Evolutionary conservation across 345 rosid species (phyloP), one percentile per base, ranked within the genome.

Genomic region (Diplotaxis tenuifolia): DNA sequence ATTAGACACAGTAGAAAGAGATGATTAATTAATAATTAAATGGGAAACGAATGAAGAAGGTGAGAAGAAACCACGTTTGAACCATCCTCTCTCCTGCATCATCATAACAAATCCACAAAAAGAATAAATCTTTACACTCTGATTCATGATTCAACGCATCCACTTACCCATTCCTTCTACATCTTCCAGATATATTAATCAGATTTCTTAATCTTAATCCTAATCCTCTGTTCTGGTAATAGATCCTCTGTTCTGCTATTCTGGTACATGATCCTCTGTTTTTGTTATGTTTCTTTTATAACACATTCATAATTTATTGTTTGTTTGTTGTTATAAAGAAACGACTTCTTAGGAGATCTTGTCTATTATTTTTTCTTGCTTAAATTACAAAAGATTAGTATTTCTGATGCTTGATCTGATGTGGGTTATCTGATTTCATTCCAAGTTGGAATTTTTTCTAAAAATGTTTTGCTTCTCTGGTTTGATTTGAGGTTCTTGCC

Each of bases 21-120:
- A 56, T 57, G 59, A 34, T 56, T 62, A 62, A 18, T 16, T 14
- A 53, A 28, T 76, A 32, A 70, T 70, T 62, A 15, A 63, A 40
- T 7, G 2, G 9, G 29, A 2, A 69, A 64, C 10, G 7, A 38
- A 76, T 29, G 80, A 71, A 32, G 80, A 76, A 76, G 67, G 75
- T 76, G 80, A 38, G 66, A 56, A 72, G 80, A 76, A 76, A 65
- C 65, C 73, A 60, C 23, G 25, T 52, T 5, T 59, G 75, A 27
- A 75, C 63, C 49, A 68, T 53, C 65, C 74, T 60, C 60, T 61
- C 50, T 66, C 50, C 49, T 58, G 21, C 60, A 15, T 45, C 7
- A 32, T 56, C 59, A 64, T 38, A 36, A 36, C 63, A 36, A 72
- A 63, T 19, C 32, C 60, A 38, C n/a, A n/a, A 19, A 71, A 52